Evolutionary conservation across 768 basidiomycete genomes (phyloP), one percentile per base, ranked within the genome.

Genomic region (Ramaria rubella): DNA sequence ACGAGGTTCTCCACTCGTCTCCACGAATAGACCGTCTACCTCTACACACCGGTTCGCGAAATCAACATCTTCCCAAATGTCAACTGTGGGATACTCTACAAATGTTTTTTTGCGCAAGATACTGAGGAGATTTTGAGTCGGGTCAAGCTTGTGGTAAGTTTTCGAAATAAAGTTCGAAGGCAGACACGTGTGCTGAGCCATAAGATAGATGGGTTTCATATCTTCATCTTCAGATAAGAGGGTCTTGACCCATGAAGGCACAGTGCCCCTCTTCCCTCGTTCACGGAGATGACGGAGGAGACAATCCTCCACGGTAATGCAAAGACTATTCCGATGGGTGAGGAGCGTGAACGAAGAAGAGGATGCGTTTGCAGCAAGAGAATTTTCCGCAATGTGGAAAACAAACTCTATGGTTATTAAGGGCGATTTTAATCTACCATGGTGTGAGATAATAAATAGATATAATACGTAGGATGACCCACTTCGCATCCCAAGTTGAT

Each of bases 401-500:
- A 75, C 77, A 66, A 89, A 80, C 69, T 91, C 84, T 59, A 93
- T 70, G 2, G 90, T 91, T 48, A 94, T 69, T 33, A 83, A 70
- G 15, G 81, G 79, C 12, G 78, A 80, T 66, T 80, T 79, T n/a
- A 76, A 82, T 70, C 91, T 94, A 68, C 14, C 21, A 44, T 29
- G 44, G 12, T 8, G 29, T 34, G 23, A 38, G 40, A 58, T 33
- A 26, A 46, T 59, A 36, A 4, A 53, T 19, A 44, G 51, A 68
- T 51, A 52, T 55, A 48, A 42, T 40, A 30, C 1, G 27, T n/a
- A 9, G 31, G 14, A 29, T 26, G 12, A 73, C 81, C 61, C 69
- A 95, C 93, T 80, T 90, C 68, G 75, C 72, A 72, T 94, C 86
- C 82, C 88, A 94, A 23, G 74, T 77, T 6, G 91, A 93, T 67